Base-by-base conservation (phyloP, 306 rosid genomes). In the Psophocarpus tetragonolobus region DNA sequence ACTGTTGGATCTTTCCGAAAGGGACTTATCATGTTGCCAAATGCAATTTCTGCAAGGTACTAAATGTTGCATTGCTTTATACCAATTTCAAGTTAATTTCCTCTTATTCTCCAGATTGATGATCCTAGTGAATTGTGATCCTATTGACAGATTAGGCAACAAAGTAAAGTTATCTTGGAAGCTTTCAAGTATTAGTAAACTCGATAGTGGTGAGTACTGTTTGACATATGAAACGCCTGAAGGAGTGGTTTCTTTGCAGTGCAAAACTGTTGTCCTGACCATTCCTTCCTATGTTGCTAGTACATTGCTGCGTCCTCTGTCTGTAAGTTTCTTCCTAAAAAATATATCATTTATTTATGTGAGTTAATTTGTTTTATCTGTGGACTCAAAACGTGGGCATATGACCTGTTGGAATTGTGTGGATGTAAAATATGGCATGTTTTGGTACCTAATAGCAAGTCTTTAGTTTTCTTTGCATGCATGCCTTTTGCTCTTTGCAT, bases 1-100 rank as follows among this genome's bases (percentile, higher is more conserved):
- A 95, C 97, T 13, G 99, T 95, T 78, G 97, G 97, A 71, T 95
- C 97, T 82, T 90, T 95, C 72, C 86, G 94, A 70, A 93, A 91
- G 86, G 97, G 99, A 78, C 97, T 95, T 77, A 78, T 86, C 68
- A 95, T 92, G 97, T 83, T 92, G 84, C 97, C 99, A 13, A 82
- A 92, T 13, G 96, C 99, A 71, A 92, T 95, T 77, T 91, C 97
- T 82, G 66, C 85, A 35, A 89, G 91, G 99, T 92, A 86, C 20
- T 71, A 20, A 15, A 47, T 39, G 75, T 74, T 35, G 35, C 33
- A 73, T 74, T 35, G 35, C 33, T 14, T 42, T 53, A 36, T 80
- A 63, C 44, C 27, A 53, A 39, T 73, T 58, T 74, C 71, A 70
- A 58, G 47, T 80, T 71, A 67, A 66, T 56, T 30, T 77, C 72